These are phyloP conservation scores for Fragosphaeria purpurea DNA, from an alignment of 2,329 filamentous ascomycete species.

Conservation along the genomic window DNA sequence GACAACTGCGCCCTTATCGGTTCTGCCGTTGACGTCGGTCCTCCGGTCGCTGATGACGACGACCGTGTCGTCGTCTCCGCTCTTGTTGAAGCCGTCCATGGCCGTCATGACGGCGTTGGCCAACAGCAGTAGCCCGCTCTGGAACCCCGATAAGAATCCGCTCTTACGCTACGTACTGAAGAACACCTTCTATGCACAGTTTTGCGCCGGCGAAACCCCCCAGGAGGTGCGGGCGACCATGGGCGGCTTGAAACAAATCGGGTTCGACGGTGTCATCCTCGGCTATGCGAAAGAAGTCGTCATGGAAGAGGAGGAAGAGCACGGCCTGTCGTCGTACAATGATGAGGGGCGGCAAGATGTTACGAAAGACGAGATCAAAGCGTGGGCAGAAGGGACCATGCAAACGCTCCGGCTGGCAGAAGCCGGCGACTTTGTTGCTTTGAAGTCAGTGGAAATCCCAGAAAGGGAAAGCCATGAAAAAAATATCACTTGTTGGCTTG, in stretches of 20 bases:
- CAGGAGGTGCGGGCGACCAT: slow-evolving; percentile 59
- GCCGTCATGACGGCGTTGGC: slow-evolving; percentile 59
- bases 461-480: not conserved
- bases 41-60: slow-evolving; percentile 61
- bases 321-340: slow-evolving; percentile 31
- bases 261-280: slow-evolving; percentile 75
- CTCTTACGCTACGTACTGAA: slow-evolving; percentile 62
- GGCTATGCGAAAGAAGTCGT: slow-evolving; percentile 79
- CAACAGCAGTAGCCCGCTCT: slow-evolving; percentile 52
- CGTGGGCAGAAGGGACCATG: slow-evolving; percentile 66
- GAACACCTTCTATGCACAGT: slow-evolving; percentile 81
- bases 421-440: slow-evolving; percentile 54
- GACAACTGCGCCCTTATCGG: slow-evolving; percentile 39
- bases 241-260: slow-evolving; percentile 56
- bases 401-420: slow-evolving; percentile 66
- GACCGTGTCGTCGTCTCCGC: slow-evolving; percentile 57
- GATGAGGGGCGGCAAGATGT: slow-evolving; percentile 36
- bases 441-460: slow-evolving; percentile 38
- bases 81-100: slow-evolving; percentile 62
- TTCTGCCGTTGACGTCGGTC: slow-evolving; percentile 56
- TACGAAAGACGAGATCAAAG: slow-evolving; percentile 49
- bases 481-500: too few species aligned
- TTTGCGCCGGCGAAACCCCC: slow-evolving; percentile 72
- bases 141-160: slow-evolving; percentile 68
- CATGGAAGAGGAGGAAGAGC: slow-evolving; percentile 44